Evolutionary conservation across 352 stramenopile species (phyloP), one percentile per base, ranked within the genome.

Genomic region (Aphanomyces euteiches): DNA sequence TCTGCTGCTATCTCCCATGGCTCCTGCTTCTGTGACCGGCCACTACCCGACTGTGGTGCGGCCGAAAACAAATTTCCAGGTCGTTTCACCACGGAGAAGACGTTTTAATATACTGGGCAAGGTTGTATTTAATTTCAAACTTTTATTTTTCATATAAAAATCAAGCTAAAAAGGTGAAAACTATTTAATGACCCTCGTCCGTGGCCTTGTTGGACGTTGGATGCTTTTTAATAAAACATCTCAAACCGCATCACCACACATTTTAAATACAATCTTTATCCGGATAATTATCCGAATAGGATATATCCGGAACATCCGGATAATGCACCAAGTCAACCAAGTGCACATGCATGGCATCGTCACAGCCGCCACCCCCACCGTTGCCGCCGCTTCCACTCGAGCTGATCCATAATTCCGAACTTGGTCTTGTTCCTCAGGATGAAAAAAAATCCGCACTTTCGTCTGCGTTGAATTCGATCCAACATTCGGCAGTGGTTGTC

Each of bases 261-360:
- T 56, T 67, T 67, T 56, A 50, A 56, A 36, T 48, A 37, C 34
- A 67, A 67, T 67, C 59, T 67, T 67, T 67, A 3, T 67, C 41
- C 59, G 59, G 59, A 67, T 56, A 67, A 38, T 57, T 50, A 19
- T 39, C 7, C 19, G 19, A 13, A 61, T 61, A 61, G 17, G 3
- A 37, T 40, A 13, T 61, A 43, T 41, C 54, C 19, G 54, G 34
- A 19, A 50, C 1, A 50, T 50, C 43, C 43, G 43, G 10, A 50
- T 50, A 50, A 50, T 50, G 17, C 28, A 28, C 28, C 28, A 28
- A 28, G 28, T 28, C 28, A 28, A 28, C 2, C 28, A 28, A 28
- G 28, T 10, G 8, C 50, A n/a, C 43, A 50, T 12, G 10, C 15
- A 61, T 61, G 54, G 50, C 50, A n/a, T n/a, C 50, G 37, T 45